These are phyloP conservation scores for Teunomyces gatunensis DNA, from an alignment of 805 yeast species.

Conservation along the genomic window DNA sequence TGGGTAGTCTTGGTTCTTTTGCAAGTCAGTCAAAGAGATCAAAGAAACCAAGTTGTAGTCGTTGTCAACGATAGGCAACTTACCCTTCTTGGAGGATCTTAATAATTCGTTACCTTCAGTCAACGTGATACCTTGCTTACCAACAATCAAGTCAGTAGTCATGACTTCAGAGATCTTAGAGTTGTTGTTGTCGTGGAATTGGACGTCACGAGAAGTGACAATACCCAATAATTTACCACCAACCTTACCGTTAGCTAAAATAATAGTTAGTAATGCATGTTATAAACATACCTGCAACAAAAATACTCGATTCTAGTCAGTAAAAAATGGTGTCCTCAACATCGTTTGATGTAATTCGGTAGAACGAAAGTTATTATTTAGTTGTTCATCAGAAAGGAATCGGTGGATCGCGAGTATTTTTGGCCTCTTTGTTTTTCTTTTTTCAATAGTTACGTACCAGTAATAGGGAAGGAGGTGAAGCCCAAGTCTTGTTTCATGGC, in stretches of 20 bases:
- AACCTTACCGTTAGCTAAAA: constrained; percentile 73
- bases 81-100: constrained; percentile 94
- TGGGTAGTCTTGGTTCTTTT: constrained; percentile 92
- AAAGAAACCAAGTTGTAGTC: constrained; percentile 77
- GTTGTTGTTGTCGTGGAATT: constrained; percentile 77
- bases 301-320: constrained; percentile 8
- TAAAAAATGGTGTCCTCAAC: constrained; percentile 71
- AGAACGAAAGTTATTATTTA: constrained; percentile 96
- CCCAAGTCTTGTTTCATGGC: constrained; percentile 70
- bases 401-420: constrained; percentile 6
- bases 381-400: constrained; percentile 52
- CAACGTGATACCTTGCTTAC: constrained; percentile 76
- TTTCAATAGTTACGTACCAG: constrained; percentile 71
- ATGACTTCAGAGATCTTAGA: constrained; percentile 71
- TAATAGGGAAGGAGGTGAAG: constrained; percentile 97
- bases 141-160: constrained; percentile 88
- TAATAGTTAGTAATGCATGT: constrained; percentile 27
- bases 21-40: constrained; percentile 93
- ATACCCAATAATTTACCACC: constrained; percentile 93
- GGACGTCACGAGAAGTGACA: constrained; percentile 94
- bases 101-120: constrained; percentile 86
- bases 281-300: background rate
- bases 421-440: too few species aligned
- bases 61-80: constrained; percentile 86
- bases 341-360: constrained; percentile 96